phyloP scores from a whole-genome alignment of 805 yeast species.

The Candida railenensis region DNA sequence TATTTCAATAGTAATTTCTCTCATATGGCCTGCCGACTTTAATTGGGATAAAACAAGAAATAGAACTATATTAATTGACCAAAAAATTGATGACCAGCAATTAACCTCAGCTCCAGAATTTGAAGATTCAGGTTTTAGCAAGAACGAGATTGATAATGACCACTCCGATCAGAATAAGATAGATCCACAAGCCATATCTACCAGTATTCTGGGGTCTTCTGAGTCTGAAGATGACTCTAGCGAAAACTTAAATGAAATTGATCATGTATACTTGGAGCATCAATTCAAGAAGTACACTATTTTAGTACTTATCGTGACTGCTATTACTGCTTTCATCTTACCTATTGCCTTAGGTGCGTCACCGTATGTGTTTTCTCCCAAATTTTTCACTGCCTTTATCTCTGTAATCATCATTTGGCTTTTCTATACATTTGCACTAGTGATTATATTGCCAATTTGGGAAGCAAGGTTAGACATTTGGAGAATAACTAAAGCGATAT shows the following conservation, averaged over 20 bases:
- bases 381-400: constrained; percentile 30
- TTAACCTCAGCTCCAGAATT: not conserved
- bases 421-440: constrained; percentile 28
- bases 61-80: constrained; percentile 19
- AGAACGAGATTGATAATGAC: constrained; percentile 5
- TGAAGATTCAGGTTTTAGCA: not conserved
- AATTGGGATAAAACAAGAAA: constrained; percentile 33
- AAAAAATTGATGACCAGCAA: constrained; percentile 8
- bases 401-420: constrained; percentile 33
- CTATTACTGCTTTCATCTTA: constrained; percentile 25
- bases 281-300: constrained; percentile 29
- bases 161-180: not conserved
- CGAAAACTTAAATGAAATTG: constrained; percentile 11
- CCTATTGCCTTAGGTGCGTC: constrained; percentile 34
- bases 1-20: constrained; percentile 26
- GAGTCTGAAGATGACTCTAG: not conserved
- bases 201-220: not conserved
- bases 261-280: constrained; percentile 20
- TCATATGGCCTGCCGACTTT: constrained; percentile 39
- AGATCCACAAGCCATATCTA: not conserved
- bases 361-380: constrained; percentile 29
- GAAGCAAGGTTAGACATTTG: constrained; percentile 19
- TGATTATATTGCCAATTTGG: constrained; percentile 27
- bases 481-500: not conserved
- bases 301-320: constrained; percentile 18